Evolutionary conservation across 805 yeast genomes (phyloP).

Genomic region (Vanderwaltozyma yarrowii): DNA sequence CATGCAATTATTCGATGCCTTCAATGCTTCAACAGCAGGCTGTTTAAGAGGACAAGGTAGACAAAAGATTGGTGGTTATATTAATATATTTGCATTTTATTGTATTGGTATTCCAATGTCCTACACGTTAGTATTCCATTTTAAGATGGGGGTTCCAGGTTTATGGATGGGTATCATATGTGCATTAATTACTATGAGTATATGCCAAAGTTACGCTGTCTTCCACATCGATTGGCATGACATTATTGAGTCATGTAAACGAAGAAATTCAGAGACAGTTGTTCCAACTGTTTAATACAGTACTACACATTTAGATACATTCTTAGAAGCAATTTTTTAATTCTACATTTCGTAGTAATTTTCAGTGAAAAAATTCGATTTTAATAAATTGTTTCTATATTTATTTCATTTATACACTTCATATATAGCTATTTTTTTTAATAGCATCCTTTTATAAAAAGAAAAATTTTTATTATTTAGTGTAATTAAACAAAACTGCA

Average conservation of each 20-base stretch:
- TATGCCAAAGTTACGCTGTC: slow-evolving; percentile 27
- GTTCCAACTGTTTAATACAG: background rate
- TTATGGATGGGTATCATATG: slow-evolving; percentile 47
- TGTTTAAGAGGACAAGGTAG: slow-evolving; percentile 70
- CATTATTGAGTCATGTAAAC: slow-evolving; percentile 21
- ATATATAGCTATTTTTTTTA: no score
- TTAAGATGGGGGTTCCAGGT: slow-evolving; percentile 44
- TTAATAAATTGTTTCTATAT: no score
- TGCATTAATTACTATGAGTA: slow-evolving; percentile 27
- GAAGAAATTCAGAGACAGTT: slow-evolving; percentile 19
- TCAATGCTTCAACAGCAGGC: slow-evolving; percentile 66
- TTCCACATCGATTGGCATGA: slow-evolving; percentile 26
- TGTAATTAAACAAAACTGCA: no score
- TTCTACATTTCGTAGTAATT: no score
- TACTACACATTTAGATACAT: background rate
- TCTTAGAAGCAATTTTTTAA: no score
- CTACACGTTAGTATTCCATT: slow-evolving; percentile 41
- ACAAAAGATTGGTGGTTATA: slow-evolving; percentile 31
- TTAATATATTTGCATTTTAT: slow-evolving; percentile 30
- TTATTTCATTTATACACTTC: no score
- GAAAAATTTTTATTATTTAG: no score
- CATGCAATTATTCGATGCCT: slow-evolving; percentile 61
- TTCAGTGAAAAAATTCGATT: no score
- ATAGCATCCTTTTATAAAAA: no score
- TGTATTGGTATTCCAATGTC: slow-evolving; percentile 55